Conservation (phyloP, 352 stramenopile species). For the Globisporangium polare region DNA sequence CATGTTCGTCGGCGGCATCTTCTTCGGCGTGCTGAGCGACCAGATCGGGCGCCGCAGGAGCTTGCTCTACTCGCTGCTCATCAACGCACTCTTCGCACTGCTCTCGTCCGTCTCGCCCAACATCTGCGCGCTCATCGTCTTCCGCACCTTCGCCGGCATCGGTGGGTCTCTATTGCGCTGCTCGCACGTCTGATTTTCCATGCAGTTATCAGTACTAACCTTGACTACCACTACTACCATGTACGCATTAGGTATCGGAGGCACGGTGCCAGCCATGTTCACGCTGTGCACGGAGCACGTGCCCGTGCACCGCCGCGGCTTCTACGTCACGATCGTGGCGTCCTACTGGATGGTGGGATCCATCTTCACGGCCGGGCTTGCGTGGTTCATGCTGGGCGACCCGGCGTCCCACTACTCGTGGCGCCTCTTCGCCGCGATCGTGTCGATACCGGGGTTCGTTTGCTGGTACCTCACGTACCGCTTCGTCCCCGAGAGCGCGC, state of each 20-base stretch:
- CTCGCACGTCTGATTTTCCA: neutral
- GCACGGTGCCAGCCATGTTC: conserved; percentile 84
- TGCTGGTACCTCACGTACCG: conserved; percentile 65
- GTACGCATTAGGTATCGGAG: conserved; percentile 63
- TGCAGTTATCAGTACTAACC: too few species aligned
- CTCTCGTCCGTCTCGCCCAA: conserved; percentile 68
- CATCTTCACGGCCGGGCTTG: conserved; percentile 75
- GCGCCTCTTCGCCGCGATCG: conserved; percentile 72
- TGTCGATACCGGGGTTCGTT: conserved; percentile 59
- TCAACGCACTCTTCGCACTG: conserved; percentile 79
- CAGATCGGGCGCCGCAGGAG: conserved; percentile 64
- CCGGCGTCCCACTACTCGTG: conserved; percentile 44
- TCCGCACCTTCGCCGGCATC: conserved; percentile 55
- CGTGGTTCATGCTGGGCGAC: conserved; percentile 78
- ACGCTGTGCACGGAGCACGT: conserved; percentile 86
- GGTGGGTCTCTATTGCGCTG: conserved; percentile 20
- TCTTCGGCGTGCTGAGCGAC: conserved; percentile 77
- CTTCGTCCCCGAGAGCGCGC: conserved; percentile 80
- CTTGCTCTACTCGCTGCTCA: conserved; percentile 68
- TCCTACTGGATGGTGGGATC: conserved; percentile 91
- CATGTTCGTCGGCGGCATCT: conserved; percentile 86
- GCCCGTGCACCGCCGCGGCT: conserved; percentile 61
- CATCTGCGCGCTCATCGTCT: conserved; percentile 60
- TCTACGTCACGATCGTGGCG: conserved; percentile 84
- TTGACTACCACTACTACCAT: neutral